These are phyloP conservation scores for Protomyces inundatus DNA, from an alignment of 1,139 yeast genomes.

Conservation along the genomic window DNA sequence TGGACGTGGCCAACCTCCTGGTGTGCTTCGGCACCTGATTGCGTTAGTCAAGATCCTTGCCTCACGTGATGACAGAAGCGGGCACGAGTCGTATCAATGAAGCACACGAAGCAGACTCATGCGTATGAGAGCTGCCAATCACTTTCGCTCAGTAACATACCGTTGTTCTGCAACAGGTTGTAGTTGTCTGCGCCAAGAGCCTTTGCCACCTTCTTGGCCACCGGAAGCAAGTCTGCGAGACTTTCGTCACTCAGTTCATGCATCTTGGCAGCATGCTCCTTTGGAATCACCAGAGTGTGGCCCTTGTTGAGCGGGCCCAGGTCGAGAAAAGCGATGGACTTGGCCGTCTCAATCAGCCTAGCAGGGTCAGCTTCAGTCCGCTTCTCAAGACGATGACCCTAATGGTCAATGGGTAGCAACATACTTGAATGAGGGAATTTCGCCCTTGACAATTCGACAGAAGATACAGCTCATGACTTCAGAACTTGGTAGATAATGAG, in stretches of 20 bases:
- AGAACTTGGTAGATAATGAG: no score
- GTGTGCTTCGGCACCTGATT: conserved; percentile 89
- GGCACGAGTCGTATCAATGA: not conserved
- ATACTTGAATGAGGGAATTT: conserved; percentile 33
- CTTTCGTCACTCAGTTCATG: conserved; percentile 91
- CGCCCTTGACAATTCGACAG: conserved; percentile 83
- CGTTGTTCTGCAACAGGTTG: conserved; percentile 55
- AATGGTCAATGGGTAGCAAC: not conserved
- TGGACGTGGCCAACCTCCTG: conserved; percentile 91
- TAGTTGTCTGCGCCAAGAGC: conserved; percentile 71
- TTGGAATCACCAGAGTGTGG: conserved; percentile 79
- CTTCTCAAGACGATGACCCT: not conserved
- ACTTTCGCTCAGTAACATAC: not conserved
- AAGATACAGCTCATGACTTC: conserved; percentile 54
- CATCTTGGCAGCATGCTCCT: conserved; percentile 78
- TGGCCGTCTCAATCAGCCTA: conserved; percentile 76
- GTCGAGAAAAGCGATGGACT: conserved; percentile 70
- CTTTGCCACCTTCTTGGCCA: conserved; percentile 75
- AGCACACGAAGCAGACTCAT: not conserved
- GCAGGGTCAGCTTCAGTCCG: conserved; percentile 37
- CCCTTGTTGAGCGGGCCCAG: conserved; percentile 88
- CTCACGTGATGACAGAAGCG: not conserved
- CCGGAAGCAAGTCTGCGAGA: conserved; percentile 75
- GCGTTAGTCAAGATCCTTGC: conserved; percentile 40
- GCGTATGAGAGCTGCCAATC: no score